A percentile compares a stretch with the other conserved stretches of the same genome.
phyloP scores from a whole-genome alignment of 345 rosid genomes.

The Dipteronia dyeriana region DNA sequence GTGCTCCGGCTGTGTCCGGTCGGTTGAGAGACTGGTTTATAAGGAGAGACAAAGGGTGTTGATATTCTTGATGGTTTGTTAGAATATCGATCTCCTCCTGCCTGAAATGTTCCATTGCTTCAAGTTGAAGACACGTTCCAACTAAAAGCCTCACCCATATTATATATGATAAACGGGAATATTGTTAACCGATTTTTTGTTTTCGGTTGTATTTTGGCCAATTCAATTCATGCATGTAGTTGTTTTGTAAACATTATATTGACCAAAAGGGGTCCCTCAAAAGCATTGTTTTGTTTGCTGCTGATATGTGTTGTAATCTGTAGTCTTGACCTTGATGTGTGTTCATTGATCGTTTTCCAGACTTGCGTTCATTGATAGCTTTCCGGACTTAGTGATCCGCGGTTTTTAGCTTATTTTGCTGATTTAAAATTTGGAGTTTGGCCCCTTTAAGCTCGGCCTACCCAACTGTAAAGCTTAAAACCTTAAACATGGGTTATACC shows the following conservation, averaged over 20 bases:
- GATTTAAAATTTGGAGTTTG: too few species aligned
- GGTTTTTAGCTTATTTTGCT: too few species aligned
- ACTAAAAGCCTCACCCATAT: background rate
- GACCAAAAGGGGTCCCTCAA: too few species aligned
- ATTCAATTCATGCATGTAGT: background rate
- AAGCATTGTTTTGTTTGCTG: too few species aligned
- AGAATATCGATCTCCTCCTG: slow-evolving; percentile 8
- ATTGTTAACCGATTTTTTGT: background rate
- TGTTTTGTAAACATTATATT: background rate
- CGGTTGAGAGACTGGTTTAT: background rate
- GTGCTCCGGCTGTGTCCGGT: background rate
- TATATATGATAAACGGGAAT: background rate
- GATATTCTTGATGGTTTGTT: background rate
- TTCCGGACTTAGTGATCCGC: too few species aligned
- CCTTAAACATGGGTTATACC: too few species aligned
- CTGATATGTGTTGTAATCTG: too few species aligned
- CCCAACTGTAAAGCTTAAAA: too few species aligned
- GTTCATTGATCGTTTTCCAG: too few species aligned
- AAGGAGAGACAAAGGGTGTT: background rate
- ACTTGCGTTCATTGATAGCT: too few species aligned
- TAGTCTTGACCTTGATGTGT: too few species aligned
- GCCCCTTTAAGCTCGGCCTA: too few species aligned
- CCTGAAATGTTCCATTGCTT: slow-evolving; percentile 10
- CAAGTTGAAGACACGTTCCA: slow-evolving; percentile 2
- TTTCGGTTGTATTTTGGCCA: background rate